Evolutionary conservation across 306 rosid genomes (phyloP), one percentile per base, ranked within the genome.

Genomic region (Casuarina equisetifolia): DNA sequence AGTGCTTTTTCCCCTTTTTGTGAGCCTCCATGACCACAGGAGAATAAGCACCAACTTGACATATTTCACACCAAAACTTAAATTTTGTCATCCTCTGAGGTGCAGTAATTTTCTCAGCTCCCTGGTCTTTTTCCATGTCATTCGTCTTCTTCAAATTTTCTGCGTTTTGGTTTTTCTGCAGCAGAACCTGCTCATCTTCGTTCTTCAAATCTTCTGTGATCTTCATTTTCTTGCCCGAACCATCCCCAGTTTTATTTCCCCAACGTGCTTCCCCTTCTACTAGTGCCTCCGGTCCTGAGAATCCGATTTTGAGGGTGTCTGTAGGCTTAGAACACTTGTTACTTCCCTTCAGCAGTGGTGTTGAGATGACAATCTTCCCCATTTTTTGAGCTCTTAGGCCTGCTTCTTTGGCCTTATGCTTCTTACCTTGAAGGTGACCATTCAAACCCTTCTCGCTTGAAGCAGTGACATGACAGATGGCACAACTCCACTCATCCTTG

Each of bases 401-500:
- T 43, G 75, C 82, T 76, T 79, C 91, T 61, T 72, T 88, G 70
- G 90, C 80, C 84, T 66, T 89, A 88, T 90, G 98, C 86, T 80
- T 94, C 88, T 20, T 91, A 39, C 98, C 94, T 2, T 75, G 81
- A 69, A 90, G 81, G 81, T 94, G 96, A 3, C 69, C 71, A 13
- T 74, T 74, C 35, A 94, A 83, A 15, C 2, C 70, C 19, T 13
- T 80, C 83, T 90, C 82, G 45, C 78, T 48, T 0, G 85, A 11
- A 42, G 83, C 76, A 40, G 76, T 80, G 39, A 91, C 84, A 2
- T 53, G 78, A 85, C 97, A 93, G 1, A 90, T 52, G 1, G 80
- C 85, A 77, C 98, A 93, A 57, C 86, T 91, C 93, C 88, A 91
- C 68, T 82, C 89, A 48, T 78, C 85, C 80, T 77, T 84, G 63